Percentiles rank a stretch among this genome's conserved stretches.
Conservation (phyloP, 129 eudicot genomes). For the Smallanthus sonchifolius region DNA sequence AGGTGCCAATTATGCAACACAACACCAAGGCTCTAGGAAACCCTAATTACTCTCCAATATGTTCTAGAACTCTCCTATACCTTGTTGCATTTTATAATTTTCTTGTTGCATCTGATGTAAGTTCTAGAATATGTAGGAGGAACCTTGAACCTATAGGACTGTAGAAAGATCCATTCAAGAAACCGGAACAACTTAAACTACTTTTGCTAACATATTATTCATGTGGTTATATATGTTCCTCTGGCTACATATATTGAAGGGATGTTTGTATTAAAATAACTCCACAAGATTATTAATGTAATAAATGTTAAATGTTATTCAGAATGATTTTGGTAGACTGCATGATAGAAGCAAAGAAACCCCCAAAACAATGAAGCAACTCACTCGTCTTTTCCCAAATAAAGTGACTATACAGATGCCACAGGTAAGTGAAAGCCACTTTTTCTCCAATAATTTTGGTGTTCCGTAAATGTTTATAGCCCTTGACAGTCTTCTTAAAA, state of each 20-base stretch:
- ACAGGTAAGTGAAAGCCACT: slow-evolving; percentile 45
- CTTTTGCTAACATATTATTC: background rate
- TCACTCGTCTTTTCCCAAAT: slow-evolving; percentile 80
- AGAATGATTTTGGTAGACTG: slow-evolving; percentile 80
- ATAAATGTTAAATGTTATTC: slow-evolving; percentile 4
- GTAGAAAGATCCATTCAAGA: background rate
- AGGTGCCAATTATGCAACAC: background rate
- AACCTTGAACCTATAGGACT: background rate
- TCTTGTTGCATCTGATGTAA: background rate
- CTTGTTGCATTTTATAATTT: background rate
- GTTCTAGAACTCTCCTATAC: background rate
- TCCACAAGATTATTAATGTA: background rate
- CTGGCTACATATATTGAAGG: background rate
- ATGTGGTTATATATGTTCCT: background rate
- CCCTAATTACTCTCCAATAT: background rate
- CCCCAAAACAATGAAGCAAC: slow-evolving; percentile 83
- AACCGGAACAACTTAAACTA: background rate
- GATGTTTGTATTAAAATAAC: background rate
- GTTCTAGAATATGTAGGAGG: background rate
- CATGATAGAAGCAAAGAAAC: slow-evolving; percentile 84
- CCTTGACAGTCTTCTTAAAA: background rate
- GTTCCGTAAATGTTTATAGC: slow-evolving; percentile 8
- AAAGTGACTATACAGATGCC: slow-evolving; percentile 87
- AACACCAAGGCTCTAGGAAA: background rate
- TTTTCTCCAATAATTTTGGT: background rate